Conservation (phyloP, 495 filamentous ascomycete genomes). For the Penicillium tannophilum region DNA sequence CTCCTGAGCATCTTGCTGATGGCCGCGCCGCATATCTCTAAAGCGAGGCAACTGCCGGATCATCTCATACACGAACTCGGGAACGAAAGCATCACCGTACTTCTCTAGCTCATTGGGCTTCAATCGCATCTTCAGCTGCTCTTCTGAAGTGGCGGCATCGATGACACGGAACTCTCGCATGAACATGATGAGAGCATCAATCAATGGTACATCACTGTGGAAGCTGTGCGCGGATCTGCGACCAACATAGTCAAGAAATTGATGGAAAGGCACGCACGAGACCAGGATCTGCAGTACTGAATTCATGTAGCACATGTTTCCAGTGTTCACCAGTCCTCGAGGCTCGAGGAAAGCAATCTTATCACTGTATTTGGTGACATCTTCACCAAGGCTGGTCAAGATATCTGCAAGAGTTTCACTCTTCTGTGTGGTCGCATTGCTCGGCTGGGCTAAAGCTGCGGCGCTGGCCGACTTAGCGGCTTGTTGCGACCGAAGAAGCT, state of each 20-base stretch:
- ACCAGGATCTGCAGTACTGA: slow-evolving; percentile 94
- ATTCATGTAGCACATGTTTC: slow-evolving; percentile 99
- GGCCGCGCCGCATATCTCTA: slow-evolving; percentile 88
- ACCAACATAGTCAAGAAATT: slow-evolving; percentile 85
- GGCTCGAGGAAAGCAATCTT: slow-evolving; percentile 87
- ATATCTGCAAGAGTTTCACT: slow-evolving; percentile 71
- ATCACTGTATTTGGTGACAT: slow-evolving; percentile 55
- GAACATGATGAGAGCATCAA: slow-evolving; percentile 97
- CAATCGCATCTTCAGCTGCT: slow-evolving; percentile 69
- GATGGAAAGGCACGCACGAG: slow-evolving; percentile 91
- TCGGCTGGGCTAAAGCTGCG: slow-evolving; percentile 38
- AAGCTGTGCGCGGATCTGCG: slow-evolving; percentile 85
- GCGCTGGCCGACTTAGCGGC: slow-evolving; percentile 30
- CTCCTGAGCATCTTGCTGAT: slow-evolving; percentile 98
- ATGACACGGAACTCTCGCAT: slow-evolving; percentile 90
- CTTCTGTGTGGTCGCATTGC: slow-evolving; percentile 53
- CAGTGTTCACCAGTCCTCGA: slow-evolving; percentile 92
- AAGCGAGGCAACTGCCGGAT: slow-evolving; percentile 86
- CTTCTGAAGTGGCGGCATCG: slow-evolving; percentile 72
- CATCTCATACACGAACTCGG: slow-evolving; percentile 93
- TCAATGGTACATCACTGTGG: slow-evolving; percentile 88
- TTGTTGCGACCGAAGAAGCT: slow-evolving; percentile 63
- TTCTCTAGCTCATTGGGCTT: slow-evolving; percentile 84
- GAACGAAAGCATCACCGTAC: slow-evolving; percentile 88
- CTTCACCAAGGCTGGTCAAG: slow-evolving; percentile 63